These are phyloP conservation scores for Teratosphaeria viscida DNA, from an alignment of 2,329 filamentous ascomycete genomes.

Conservation along the genomic window DNA sequence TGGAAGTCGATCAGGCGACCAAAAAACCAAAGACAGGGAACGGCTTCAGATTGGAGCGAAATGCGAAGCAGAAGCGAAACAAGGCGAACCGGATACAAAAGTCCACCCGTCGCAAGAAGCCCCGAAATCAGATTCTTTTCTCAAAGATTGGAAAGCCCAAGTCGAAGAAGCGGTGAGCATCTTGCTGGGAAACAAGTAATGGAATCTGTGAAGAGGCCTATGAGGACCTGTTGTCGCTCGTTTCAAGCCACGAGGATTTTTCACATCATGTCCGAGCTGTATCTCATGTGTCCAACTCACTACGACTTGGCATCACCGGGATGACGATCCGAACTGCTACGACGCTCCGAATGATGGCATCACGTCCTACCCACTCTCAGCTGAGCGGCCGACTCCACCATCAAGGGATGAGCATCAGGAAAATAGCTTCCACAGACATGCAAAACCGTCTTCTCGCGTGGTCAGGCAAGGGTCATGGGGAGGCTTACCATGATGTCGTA, in stretches of 20 bases:
- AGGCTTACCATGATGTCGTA: no score
- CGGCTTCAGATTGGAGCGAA: slow-evolving; percentile 3
- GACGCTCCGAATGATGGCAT: background rate
- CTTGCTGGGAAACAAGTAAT: background rate
- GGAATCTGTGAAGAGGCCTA: no score
- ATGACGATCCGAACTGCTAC: background rate
- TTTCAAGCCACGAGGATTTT: no score
- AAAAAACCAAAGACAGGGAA: background rate
- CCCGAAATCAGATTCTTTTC: slow-evolving; percentile 9
- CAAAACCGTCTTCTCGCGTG: no score
- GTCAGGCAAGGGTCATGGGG: no score
- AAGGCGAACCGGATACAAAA: slow-evolving; percentile 9
- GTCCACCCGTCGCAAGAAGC: slow-evolving; percentile 1
- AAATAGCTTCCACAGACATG: background rate
- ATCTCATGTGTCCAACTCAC: no score
- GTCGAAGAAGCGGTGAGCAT: background rate
- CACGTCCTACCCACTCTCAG: background rate
- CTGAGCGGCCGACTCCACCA: background rate
- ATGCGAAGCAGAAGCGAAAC: slow-evolving; percentile 3
- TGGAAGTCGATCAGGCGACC: slow-evolving; percentile 4
- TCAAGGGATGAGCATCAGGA: background rate
- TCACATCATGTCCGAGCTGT: no score
- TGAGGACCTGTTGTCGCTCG: no score
- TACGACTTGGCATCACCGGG: background rate
- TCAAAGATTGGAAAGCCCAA: slow-evolving; percentile 6